Evolutionary conservation across 2,329 filamentous ascomycete genomes (phyloP).

Genomic region (Scedosporium minutisporum): DNA sequence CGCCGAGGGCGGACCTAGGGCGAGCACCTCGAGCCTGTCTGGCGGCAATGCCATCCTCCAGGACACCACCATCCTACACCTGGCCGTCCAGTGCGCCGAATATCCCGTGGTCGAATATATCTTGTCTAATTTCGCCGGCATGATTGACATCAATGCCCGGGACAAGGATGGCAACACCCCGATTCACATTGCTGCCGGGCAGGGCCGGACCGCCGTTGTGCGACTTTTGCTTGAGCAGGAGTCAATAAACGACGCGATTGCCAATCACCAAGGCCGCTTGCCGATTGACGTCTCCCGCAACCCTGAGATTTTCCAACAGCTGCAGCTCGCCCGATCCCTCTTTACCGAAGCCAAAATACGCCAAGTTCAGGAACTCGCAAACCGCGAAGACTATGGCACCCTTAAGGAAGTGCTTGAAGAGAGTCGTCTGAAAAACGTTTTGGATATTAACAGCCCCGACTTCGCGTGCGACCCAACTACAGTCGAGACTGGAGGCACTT

Average conservation of each 20-base stretch:
- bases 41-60: slow-evolving; percentile 43
- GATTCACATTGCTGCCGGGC: slow-evolving; percentile 74
- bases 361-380: slow-evolving; percentile 73
- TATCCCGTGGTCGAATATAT: slow-evolving; percentile 88
- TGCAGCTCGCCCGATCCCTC: slow-evolving; percentile 81
- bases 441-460: slow-evolving; percentile 90
- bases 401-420: slow-evolving; percentile 78
- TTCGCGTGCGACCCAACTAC: slow-evolving; percentile 74
- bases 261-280: slow-evolving; percentile 76
- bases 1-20: slow-evolving; percentile 39
- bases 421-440: slow-evolving; percentile 69
- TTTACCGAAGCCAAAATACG: slow-evolving; percentile 81
- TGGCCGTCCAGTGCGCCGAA: slow-evolving; percentile 93
- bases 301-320: slow-evolving; percentile 89
- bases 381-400: slow-evolving; percentile 61
- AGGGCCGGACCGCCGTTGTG: slow-evolving; percentile 74
- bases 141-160: slow-evolving; percentile 57
- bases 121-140: slow-evolving; percentile 60
- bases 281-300: slow-evolving; percentile 83
- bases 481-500: slow-evolving; percentile 73
- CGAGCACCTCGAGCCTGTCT: slow-evolving; percentile 46
- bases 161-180: slow-evolving; percentile 94
- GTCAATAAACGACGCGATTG: slow-evolving; percentile 77
- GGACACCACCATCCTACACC: slow-evolving; percentile 82
- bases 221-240: slow-evolving; percentile 73